A percentile compares a stretch with the other conserved stretches of the same genome.
These are phyloP conservation scores for Collybia mongolica DNA, from an alignment of 768 basidiomycete species.

Conservation along the genomic window DNA sequence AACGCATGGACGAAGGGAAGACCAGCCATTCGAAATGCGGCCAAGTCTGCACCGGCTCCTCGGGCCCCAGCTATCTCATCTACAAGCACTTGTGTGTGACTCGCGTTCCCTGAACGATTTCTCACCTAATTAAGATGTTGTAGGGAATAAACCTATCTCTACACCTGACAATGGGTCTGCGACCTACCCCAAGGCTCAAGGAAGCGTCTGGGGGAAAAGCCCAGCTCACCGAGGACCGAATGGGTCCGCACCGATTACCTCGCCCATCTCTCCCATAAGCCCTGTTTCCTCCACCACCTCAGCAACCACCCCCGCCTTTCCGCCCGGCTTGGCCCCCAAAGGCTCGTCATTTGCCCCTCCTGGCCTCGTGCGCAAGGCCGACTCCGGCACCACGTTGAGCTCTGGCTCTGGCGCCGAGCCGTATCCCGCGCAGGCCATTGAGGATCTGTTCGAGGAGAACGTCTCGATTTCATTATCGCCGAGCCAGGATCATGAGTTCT, in stretches of 20 bases:
- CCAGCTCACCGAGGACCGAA: neutral
- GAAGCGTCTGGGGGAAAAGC: neutral
- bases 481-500: conserved; percentile 21
- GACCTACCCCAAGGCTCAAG: neutral
- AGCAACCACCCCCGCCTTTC: conserved; percentile 3
- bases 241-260: neutral
- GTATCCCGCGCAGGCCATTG: conserved; percentile 1
- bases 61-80: conserved; percentile 1
- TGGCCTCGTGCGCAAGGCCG: conserved; percentile 11
- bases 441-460: conserved; percentile 12
- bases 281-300: neutral
- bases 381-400: conserved; percentile 5
- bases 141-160: conserved; percentile 15
- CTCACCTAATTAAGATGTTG: neutral
- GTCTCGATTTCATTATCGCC: conserved; percentile 21
- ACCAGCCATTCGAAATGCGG: neutral
- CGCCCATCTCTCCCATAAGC: neutral
- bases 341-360: conserved; percentile 9
- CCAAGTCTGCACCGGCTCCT: neutral
- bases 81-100: conserved; percentile 3
- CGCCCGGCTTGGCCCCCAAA: conserved; percentile 11
- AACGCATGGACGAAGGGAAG: conserved; percentile 18
- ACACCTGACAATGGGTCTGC: neutral
- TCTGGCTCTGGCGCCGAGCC: conserved; percentile 4
- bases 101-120: neutral